Evolutionary conservation across 1,284 basidiomycete genomes (phyloP).

Genomic region (Flammula alnicola): DNA sequence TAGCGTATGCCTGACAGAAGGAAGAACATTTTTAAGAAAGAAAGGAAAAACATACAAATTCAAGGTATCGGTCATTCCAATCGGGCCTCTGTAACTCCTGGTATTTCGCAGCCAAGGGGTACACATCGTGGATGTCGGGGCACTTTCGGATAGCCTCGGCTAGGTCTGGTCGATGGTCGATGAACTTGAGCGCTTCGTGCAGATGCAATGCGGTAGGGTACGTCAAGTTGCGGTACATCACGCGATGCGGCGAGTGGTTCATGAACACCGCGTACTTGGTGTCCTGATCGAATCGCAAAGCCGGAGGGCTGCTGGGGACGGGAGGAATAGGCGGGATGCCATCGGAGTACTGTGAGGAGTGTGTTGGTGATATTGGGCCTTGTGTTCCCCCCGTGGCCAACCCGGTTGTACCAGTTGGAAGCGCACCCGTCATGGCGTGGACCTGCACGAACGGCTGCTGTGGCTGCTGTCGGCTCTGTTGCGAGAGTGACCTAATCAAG

Average conservation of each 20-base stretch:
- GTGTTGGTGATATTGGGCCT: neutral
- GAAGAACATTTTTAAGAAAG: too few species aligned
- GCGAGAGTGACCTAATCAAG: conserved; percentile 16
- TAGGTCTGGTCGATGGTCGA: conserved; percentile 48
- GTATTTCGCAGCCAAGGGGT: conserved; percentile 44
- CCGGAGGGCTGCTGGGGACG: conserved; percentile 21
- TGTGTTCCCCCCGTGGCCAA: neutral
- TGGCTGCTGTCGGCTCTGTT: neutral
- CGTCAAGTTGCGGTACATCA: conserved; percentile 51
- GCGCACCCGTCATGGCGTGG: too few species aligned
- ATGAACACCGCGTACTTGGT: conserved; percentile 48
- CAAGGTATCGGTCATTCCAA: conserved; percentile 52
- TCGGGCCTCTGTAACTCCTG: conserved; percentile 48
- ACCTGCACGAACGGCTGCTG: neutral
- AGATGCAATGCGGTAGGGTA: conserved; percentile 71
- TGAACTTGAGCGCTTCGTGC: conserved; percentile 68
- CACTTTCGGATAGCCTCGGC: conserved; percentile 55
- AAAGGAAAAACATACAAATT: conserved; percentile 47
- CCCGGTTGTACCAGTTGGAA: too few species aligned
- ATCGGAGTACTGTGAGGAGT: conserved; percentile 8
- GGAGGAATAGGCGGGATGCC: conserved; percentile 21
- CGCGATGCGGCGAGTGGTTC: conserved; percentile 60
- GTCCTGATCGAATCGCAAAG: conserved; percentile 36
- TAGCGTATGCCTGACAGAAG: neutral
- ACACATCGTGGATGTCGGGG: conserved; percentile 51